Conservation (phyloP, 2,329 filamentous ascomycete genomes). For the Ophiostoma ulmi region DNA sequence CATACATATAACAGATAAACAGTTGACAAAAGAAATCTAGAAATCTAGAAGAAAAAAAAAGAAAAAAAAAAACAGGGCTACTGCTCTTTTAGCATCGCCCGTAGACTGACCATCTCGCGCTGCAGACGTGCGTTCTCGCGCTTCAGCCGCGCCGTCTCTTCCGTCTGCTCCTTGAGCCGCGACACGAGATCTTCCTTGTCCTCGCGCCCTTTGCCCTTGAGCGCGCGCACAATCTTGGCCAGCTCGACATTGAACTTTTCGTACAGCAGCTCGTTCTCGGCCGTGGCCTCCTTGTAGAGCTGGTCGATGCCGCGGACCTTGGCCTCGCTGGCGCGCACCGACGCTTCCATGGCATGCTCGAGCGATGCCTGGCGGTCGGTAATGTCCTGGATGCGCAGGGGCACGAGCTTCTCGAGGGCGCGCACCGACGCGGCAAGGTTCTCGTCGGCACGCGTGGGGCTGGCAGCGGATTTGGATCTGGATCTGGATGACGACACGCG, state of each 20-base stretch:
- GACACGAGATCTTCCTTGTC: slow-evolving; percentile 72
- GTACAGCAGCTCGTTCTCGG: slow-evolving; percentile 90
- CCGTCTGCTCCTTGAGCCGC: slow-evolving; percentile 66
- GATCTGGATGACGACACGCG: slow-evolving; percentile 39
- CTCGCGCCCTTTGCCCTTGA: slow-evolving; percentile 66
- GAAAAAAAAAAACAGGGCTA: not conserved
- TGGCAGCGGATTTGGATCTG: not conserved
- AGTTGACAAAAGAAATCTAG: not conserved
- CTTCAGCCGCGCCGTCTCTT: slow-evolving; percentile 71
- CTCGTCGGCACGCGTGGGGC: not conserved
- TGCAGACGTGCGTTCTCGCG: slow-evolving; percentile 82
- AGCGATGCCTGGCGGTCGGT: slow-evolving; percentile 58
- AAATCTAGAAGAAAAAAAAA: not conserved
- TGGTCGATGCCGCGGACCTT: slow-evolving; percentile 81
- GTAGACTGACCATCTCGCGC: slow-evolving; percentile 71
- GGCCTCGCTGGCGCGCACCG: slow-evolving; percentile 66
- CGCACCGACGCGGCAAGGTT: slow-evolving; percentile 52
- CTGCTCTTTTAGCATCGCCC: slow-evolving; percentile 47
- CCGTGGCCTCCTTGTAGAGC: slow-evolving; percentile 78
- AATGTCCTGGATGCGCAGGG: slow-evolving; percentile 54
- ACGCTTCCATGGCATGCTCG: slow-evolving; percentile 65
- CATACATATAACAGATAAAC: not conserved
- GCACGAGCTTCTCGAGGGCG: slow-evolving; percentile 63
- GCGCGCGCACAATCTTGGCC: slow-evolving; percentile 70
- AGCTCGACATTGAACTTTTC: slow-evolving; percentile 90